phyloP scores from a whole-genome alignment of 805 yeast genomes.

The Zygoascus biomembranicola region DNA sequence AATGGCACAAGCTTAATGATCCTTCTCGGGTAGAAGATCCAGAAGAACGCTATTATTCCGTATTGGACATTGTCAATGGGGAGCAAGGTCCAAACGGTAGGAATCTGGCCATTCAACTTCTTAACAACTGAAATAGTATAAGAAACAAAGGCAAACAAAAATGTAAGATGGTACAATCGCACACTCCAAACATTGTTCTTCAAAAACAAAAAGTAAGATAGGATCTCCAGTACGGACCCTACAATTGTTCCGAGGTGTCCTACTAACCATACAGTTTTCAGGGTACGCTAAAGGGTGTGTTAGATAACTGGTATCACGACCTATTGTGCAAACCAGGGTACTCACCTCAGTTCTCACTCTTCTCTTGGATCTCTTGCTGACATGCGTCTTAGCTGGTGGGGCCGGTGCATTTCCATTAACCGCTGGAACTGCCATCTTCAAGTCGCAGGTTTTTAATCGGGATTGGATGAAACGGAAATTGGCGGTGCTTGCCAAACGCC shows the following conservation, averaged over 20 bases:
- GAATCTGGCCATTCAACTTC: constrained; percentile 52
- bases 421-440: not conserved
- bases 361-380: not conserved
- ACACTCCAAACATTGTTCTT: constrained; percentile 18
- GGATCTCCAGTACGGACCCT: constrained; percentile 9
- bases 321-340: not conserved
- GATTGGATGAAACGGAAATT: not conserved
- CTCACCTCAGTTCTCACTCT: not conserved
- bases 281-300: not conserved
- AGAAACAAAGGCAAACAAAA: constrained; percentile 16
- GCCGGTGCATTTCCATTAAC: not conserved
- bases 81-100: constrained; percentile 53
- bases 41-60: constrained; percentile 42
- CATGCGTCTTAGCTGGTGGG: not conserved
- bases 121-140: constrained; percentile 21
- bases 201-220: constrained; percentile 19
- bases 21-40: constrained; percentile 53
- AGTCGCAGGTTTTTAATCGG: not conserved
- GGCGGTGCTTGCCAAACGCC: not conserved
- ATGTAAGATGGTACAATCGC: constrained; percentile 21
- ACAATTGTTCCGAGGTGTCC: constrained; percentile 13
- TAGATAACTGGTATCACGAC: not conserved
- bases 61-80: constrained; percentile 74
- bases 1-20: constrained; percentile 63
- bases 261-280: constrained; percentile 9